phyloP scores from a whole-genome alignment of 169 alveolate species.

The Besnoitia besnoiti region DNA sequence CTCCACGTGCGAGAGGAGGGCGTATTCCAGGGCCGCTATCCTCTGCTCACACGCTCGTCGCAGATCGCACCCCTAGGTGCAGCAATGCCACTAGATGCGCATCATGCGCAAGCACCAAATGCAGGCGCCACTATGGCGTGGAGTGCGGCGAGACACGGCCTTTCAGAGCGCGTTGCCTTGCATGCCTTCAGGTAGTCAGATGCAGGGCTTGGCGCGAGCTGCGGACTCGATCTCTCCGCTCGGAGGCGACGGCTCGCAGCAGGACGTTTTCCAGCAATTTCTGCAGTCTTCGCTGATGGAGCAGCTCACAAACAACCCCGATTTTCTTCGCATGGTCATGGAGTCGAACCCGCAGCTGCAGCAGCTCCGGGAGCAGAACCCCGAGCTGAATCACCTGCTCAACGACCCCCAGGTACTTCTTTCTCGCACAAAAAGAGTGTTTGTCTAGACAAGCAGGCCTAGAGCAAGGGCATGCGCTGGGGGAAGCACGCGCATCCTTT shows the following conservation, averaged over 20 bases:
- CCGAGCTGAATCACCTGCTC: conserved; percentile 74
- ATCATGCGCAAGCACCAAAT: too few species aligned
- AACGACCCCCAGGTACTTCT: conserved; percentile 73
- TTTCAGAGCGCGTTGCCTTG: not conserved
- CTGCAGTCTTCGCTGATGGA: conserved; percentile 71
- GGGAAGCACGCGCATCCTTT: too few species aligned
- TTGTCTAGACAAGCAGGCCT: too few species aligned
- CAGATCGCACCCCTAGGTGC: too few species aligned
- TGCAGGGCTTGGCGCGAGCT: not conserved
- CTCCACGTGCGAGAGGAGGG: too few species aligned
- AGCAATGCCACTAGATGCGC: too few species aligned
- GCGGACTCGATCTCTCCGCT: not conserved
- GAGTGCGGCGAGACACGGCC: too few species aligned
- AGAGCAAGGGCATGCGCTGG: too few species aligned
- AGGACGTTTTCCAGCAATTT: conserved; percentile 43
- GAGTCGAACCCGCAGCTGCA: conserved; percentile 77
- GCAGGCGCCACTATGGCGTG: too few species aligned
- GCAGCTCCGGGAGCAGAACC: conserved; percentile 75
- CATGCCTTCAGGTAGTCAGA: not conserved
- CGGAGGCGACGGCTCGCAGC: not conserved
- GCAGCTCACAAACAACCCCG: conserved; percentile 71
- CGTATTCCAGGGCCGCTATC: too few species aligned
- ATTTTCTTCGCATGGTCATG: conserved; percentile 68
- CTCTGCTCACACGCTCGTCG: too few species aligned
- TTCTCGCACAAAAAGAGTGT: too few species aligned